Evolutionary conservation across 768 basidiomycete genomes (phyloP), one percentile per base, ranked within the genome.

Genomic region (Termitomyces sp.): DNA sequence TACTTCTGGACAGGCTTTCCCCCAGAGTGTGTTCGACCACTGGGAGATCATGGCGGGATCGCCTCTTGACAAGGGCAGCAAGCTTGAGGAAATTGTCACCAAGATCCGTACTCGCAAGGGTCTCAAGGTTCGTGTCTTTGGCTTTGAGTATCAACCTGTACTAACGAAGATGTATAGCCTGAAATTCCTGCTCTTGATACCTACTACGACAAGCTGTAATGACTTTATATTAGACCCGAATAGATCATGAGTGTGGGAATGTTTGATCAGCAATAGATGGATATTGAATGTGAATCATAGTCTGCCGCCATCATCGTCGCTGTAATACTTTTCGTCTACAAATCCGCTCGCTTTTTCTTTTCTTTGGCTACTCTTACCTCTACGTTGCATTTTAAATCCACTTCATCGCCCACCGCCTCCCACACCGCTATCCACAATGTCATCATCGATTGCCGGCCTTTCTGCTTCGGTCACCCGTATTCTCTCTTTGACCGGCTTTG

Each of bases 1-100:
- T 54, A 98, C 97, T 45, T 86, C 84, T 72, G 97, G 97, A 55
- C 96, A 99, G 81, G 97, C 96, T 67, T 98, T 98, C 94, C 96
- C 96, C 55, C 96, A 98, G 78, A 74, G 80, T 70, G 95, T 96
- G 71, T 91, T 96, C 71, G 95, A 96, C 71, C 94, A 95, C 75
- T 94, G 92, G 91, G 90, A 93, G 70, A 63, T 87, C 65, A 92
- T 94, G 90, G 79, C 75, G 67, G 92, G 92, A 72, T 83, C 87
- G 66, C 92, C 86, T 66, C 83, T 90, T 67, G 96, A 98, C 53
- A 92, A 93, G 81, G 95, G 94, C 69, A 85, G 85, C 80, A 95
- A 96, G 84, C 78, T 95, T 66, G 93, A 96, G 79, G 86, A 90
- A 52, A 77, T 98, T 61, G 93, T 93, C 50, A 85, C 74, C 64